Conservation (phyloP, 1,284 basidiomycete species). For the Takashimella koratensis region DNA sequence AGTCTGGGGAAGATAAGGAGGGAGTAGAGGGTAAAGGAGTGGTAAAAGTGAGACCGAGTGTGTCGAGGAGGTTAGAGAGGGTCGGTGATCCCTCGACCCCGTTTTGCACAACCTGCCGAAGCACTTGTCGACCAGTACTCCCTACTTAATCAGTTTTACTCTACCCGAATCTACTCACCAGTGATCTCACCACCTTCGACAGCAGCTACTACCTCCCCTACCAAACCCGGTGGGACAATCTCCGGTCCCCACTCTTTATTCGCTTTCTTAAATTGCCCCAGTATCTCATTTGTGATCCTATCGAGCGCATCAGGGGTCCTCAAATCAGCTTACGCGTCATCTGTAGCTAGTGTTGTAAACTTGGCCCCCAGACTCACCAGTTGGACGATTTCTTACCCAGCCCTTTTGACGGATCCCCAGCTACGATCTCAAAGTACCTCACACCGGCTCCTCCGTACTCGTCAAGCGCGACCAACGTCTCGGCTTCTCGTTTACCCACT, state of each 20-base stretch:
- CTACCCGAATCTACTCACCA: too few species aligned
- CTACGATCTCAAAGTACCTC: slow-evolving; percentile 69
- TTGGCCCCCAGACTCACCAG: slow-evolving; percentile 59
- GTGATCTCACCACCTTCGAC: slow-evolving; percentile 67
- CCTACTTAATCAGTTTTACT: too few species aligned
- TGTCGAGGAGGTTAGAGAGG: not conserved
- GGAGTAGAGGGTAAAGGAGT: too few species aligned
- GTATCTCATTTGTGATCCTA: slow-evolving; percentile 82
- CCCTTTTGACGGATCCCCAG: slow-evolving; percentile 1
- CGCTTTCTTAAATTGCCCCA: slow-evolving; percentile 67
- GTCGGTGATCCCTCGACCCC: not conserved
- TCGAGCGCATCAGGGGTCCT: not conserved
- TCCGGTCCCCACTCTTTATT: slow-evolving; percentile 62
- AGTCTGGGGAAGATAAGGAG: too few species aligned
- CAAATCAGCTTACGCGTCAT: not conserved
- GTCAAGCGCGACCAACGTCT: slow-evolving; percentile 73
- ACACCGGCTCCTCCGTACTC: slow-evolving; percentile 54
- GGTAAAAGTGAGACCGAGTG: not conserved
- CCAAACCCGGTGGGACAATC: slow-evolving; percentile 58
- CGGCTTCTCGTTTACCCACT: slow-evolving; percentile 63
- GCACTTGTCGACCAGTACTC: slow-evolving; percentile 59
- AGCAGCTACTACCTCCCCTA: slow-evolving; percentile 75
- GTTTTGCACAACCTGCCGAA: slow-evolving; percentile 58
- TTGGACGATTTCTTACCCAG: slow-evolving; percentile 67
- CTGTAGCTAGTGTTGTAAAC: slow-evolving; percentile 1